Evolutionary conservation across 2,329 filamentous ascomycete genomes (phyloP).

Genomic region (Juglanconis oblonga): DNA sequence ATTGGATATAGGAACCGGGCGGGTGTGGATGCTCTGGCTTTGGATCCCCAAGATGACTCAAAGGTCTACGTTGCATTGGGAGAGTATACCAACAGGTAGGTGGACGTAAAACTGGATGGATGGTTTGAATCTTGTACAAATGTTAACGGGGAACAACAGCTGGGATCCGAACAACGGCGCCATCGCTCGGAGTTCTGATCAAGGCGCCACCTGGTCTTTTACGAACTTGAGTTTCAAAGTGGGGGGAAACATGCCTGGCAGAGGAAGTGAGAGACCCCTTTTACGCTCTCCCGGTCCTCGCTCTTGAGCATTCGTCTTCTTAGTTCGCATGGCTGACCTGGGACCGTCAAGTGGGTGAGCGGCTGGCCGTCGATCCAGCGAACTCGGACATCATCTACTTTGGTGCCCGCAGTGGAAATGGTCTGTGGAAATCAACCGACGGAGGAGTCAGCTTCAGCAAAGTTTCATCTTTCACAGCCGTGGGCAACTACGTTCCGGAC

Average conservation of each 20-base stretch:
- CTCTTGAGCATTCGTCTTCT: neutral
- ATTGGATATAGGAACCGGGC: constrained; percentile 43
- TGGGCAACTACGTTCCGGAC: constrained; percentile 46
- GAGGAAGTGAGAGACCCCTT: constrained; percentile 35
- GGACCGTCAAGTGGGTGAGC: constrained; percentile 43
- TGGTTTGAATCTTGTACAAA: too few relatives aligned
- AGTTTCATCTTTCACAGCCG: constrained; percentile 48
- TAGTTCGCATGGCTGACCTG: neutral
- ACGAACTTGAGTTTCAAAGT: constrained; percentile 56
- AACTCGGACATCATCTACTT: constrained; percentile 57
- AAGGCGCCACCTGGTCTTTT: constrained; percentile 49
- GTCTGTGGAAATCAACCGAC: constrained; percentile 57
- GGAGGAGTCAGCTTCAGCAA: constrained; percentile 52
- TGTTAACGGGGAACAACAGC: constrained; percentile 14
- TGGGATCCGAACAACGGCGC: constrained; percentile 52
- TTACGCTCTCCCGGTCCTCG: neutral
- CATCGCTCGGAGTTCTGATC: constrained; percentile 52
- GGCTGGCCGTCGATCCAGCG: constrained; percentile 55
- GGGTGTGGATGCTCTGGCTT: constrained; percentile 55
- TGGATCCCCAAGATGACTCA: constrained; percentile 50
- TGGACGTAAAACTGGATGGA: neutral
- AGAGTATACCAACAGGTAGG: constrained; percentile 54
- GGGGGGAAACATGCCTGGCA: constrained; percentile 60
- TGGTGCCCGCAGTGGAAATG: constrained; percentile 56
- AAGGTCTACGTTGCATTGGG: constrained; percentile 53